Percentiles rank a stretch among this genome's conserved stretches.
These are phyloP conservation scores for Ganoderma resinaceum DNA, from an alignment of 1,284 basidiomycete species.

Conservation along the genomic window DNA sequence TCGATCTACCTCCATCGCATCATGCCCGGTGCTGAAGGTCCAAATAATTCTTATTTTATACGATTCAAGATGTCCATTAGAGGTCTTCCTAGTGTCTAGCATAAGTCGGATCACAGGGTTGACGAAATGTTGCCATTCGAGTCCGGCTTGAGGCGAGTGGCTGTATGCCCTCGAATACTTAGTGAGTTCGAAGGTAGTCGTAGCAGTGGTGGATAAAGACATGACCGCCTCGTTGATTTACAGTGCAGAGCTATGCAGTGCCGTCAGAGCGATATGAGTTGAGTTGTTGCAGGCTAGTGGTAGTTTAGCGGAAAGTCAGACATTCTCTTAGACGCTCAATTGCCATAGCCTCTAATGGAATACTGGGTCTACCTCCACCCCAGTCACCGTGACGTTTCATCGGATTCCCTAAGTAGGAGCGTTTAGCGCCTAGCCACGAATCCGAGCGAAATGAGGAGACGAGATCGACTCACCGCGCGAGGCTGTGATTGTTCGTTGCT, in stretches of 20 bases:
- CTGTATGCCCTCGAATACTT: constrained; percentile 70
- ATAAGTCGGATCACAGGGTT: constrained; percentile 69
- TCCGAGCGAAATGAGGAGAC: too few relatives aligned
- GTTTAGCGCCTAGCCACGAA: too few relatives aligned
- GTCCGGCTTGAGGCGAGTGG: constrained; percentile 41
- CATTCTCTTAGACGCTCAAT: too few relatives aligned
- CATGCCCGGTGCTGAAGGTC: constrained; percentile 53
- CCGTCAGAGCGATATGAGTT: neutral
- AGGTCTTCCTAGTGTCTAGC: constrained; percentile 64
- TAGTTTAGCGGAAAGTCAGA: too few relatives aligned
- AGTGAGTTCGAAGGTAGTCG: constrained; percentile 57
- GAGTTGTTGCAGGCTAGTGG: neutral
- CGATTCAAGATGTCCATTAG: constrained; percentile 58
- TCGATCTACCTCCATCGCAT: constrained; percentile 48
- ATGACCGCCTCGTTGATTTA: constrained; percentile 35
- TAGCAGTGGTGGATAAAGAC: constrained; percentile 65
- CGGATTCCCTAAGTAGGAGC: too few relatives aligned
- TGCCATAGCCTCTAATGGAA: too few relatives aligned
- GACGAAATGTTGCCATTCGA: constrained; percentile 79
- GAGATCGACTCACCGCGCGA: too few relatives aligned
- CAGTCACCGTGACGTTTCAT: too few relatives aligned
- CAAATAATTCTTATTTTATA: constrained; percentile 70
- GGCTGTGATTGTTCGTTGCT: too few relatives aligned
- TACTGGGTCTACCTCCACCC: too few relatives aligned
- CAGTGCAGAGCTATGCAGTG: neutral